Evolutionary conservation across 805 yeast species (phyloP).

Genomic region (Metschnikowia henanensis): DNA sequence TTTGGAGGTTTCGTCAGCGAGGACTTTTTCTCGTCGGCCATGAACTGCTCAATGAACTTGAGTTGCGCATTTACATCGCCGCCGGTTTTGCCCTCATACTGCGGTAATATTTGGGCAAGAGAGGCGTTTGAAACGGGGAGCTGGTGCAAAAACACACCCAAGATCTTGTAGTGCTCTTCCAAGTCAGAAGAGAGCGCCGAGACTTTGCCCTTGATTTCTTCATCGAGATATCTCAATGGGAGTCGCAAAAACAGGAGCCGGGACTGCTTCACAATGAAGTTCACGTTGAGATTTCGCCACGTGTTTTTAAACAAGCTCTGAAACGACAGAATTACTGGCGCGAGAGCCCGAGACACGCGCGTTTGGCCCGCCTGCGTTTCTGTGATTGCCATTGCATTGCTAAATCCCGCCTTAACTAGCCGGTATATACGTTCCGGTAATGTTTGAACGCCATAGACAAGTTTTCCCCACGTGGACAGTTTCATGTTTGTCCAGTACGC

Average conservation of each 20-base stretch:
- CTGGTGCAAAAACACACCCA: conserved; percentile 27
- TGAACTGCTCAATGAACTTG: conserved; percentile 6
- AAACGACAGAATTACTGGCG: conserved; percentile 7
- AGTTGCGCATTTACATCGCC: conserved; percentile 5
- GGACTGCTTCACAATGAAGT: conserved; percentile 15
- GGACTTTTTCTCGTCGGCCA: conserved; percentile 2
- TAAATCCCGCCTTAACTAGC: conserved; percentile 2
- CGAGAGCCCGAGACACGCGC: neutral
- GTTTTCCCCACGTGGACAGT: conserved; percentile 25
- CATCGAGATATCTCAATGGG: conserved; percentile 25
- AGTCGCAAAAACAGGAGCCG: conserved; percentile 14
- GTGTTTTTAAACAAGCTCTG: conserved; percentile 1
- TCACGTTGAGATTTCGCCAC: conserved; percentile 11
- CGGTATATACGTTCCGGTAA: conserved; percentile 25
- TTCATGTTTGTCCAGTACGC: conserved; percentile 36
- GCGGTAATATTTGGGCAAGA: conserved; percentile 10
- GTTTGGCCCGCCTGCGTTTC: neutral
- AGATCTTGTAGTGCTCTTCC: conserved; percentile 21
- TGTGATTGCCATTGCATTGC: neutral
- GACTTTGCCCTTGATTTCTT: conserved; percentile 28
- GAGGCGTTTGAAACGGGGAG: conserved; percentile 11
- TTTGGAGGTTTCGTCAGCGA: conserved; percentile 15
- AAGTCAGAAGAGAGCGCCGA: conserved; percentile 23
- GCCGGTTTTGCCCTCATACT: neutral
- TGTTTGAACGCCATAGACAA: conserved; percentile 35